A percentile compares a stretch with the other conserved stretches of the same genome.
Evolutionary conservation across 352 stramenopile genomes (phyloP).

Genomic region (Globisporangium takayamanum): DNA sequence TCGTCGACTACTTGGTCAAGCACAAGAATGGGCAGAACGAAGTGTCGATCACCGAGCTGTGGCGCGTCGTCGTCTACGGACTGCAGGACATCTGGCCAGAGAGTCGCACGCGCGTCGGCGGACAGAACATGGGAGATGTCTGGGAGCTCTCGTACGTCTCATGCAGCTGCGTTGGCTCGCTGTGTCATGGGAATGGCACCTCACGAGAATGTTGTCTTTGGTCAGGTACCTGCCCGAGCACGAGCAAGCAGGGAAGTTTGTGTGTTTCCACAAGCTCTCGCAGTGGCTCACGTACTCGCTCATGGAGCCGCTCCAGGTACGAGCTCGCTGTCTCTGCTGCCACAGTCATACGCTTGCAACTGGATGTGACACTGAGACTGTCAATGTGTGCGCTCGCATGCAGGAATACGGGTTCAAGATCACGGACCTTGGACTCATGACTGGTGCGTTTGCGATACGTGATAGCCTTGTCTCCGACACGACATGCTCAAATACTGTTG

Average conservation of each 20-base stretch:
- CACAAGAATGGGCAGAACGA: slow-evolving; percentile 46
- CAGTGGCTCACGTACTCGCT: slow-evolving; percentile 88
- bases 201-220: too few relatives aligned
- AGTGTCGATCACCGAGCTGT: slow-evolving; percentile 63
- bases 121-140: slow-evolving; percentile 81
- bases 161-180: not conserved
- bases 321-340: not conserved
- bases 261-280: slow-evolving; percentile 87
- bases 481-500: slow-evolving; percentile 9
- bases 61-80: slow-evolving; percentile 74
- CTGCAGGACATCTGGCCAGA: slow-evolving; percentile 82
- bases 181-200: too few relatives aligned
- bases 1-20: slow-evolving; percentile 72
- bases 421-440: slow-evolving; percentile 68
- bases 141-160: slow-evolving; percentile 61
- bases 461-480: not conserved
- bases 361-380: not conserved
- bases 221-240: slow-evolving; percentile 43
- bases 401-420: slow-evolving; percentile 72
- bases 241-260: slow-evolving; percentile 45
- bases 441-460: slow-evolving; percentile 13
- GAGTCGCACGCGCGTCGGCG: slow-evolving; percentile 60
- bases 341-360: not conserved
- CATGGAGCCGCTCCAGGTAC: slow-evolving; percentile 72
- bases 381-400: not conserved